Percentiles rank a stretch among this genome's conserved stretches.
phyloP scores from a whole-genome alignment of 495 filamentous ascomycete genomes.

The Hypoxylon trugodes region DNA sequence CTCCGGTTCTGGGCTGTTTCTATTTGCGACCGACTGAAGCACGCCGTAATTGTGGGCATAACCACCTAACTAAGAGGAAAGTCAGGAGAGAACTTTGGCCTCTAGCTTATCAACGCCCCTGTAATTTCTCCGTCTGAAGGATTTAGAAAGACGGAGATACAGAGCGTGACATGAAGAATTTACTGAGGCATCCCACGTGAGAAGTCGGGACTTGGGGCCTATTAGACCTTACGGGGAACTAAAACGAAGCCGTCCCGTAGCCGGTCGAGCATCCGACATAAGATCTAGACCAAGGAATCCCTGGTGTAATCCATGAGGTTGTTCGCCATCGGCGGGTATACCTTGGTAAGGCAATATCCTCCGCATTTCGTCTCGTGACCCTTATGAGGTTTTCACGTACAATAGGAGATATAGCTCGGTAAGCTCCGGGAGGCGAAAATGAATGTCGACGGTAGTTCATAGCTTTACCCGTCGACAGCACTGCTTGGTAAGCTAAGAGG shows the following conservation, averaged over 20 bases:
- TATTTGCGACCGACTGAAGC: slow-evolving; percentile 18
- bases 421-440: slow-evolving; percentile 16
- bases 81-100: slow-evolving; percentile 7
- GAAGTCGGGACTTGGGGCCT: slow-evolving; percentile 1
- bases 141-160: slow-evolving; percentile 1
- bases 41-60: slow-evolving; percentile 5
- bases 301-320: neutral
- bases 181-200: slow-evolving; percentile 9
- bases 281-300: slow-evolving; percentile 32
- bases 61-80: neutral
- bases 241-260: slow-evolving; percentile 26
- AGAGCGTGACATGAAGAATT: neutral
- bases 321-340: slow-evolving; percentile 2
- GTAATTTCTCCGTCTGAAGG: slow-evolving; percentile 16
- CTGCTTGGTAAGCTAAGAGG: neutral
- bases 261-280: slow-evolving; percentile 17
- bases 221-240: slow-evolving; percentile 14
- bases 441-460: neutral
- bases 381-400: slow-evolving; percentile 15
- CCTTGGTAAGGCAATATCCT: slow-evolving; percentile 6
- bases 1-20: slow-evolving; percentile 5
- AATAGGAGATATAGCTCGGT: slow-evolving; percentile 26
- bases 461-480: neutral
- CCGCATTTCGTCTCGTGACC: slow-evolving; percentile 12
- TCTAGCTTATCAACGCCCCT: slow-evolving; percentile 6